These are phyloP conservation scores for Isatis lusitanica DNA, from an alignment of 441 rosid species.

Conservation along the genomic window DNA sequence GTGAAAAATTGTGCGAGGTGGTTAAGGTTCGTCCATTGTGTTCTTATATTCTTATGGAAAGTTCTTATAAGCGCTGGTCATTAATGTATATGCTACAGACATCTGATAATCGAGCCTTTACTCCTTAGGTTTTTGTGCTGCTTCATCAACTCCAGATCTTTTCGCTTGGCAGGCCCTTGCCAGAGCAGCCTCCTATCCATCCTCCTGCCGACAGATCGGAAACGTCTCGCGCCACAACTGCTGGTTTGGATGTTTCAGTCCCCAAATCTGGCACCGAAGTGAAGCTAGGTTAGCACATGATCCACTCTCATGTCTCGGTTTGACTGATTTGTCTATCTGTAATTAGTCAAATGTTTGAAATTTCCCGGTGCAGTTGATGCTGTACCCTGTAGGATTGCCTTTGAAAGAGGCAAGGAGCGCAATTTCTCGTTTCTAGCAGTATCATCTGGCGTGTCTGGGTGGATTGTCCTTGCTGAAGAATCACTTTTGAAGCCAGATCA, in stretches of 20 bases:
- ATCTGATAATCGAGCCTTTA: slow-evolving; percentile 27
- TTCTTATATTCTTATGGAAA: neutral
- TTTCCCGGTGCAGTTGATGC: slow-evolving; percentile 71
- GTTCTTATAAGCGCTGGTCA: neutral
- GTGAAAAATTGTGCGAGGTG: slow-evolving; percentile 77
- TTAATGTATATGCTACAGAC: slow-evolving; percentile 9
- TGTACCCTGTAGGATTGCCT: slow-evolving; percentile 88
- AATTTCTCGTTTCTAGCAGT: slow-evolving; percentile 69
- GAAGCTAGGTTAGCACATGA: slow-evolving; percentile 59
- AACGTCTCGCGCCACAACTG: slow-evolving; percentile 61
- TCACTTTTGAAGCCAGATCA: slow-evolving; percentile 56
- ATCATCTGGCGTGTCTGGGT: slow-evolving; percentile 70
- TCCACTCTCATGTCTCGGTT: neutral
- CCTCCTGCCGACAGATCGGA: slow-evolving; percentile 50
- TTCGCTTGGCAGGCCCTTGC: slow-evolving; percentile 69
- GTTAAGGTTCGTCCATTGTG: slow-evolving; percentile 69
- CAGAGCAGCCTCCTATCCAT: slow-evolving; percentile 72
- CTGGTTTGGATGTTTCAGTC: slow-evolving; percentile 69
- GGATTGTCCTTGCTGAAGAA: slow-evolving; percentile 89
- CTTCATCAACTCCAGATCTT: slow-evolving; percentile 89
- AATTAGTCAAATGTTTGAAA: slow-evolving; percentile 29
- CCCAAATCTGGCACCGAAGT: slow-evolving; percentile 84
- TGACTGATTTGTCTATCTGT: neutral
- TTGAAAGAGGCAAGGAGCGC: slow-evolving; percentile 94
- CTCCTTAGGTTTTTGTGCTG: slow-evolving; percentile 75